Base-by-base conservation (phyloP, 768 basidiomycete species). In the Hortiboletus campestris region DNA sequence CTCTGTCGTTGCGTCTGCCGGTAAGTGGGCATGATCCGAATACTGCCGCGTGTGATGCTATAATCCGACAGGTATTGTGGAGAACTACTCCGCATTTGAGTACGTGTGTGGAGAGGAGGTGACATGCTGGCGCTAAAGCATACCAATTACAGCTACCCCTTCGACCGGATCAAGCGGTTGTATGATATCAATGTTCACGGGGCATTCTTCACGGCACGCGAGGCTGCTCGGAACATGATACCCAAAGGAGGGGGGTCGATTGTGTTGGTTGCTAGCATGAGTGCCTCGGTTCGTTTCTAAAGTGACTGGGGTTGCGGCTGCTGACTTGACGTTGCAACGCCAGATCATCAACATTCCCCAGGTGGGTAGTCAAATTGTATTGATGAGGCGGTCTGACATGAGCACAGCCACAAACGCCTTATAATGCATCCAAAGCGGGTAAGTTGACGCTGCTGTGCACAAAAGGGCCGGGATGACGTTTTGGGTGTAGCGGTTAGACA, bases 101-200 rank as follows among this genome's bases (percentile, higher is more conserved):
- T 94, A 67, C 67, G 81, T 74, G n/a, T 25, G 79, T 71, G n/a
- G 38, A 29, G 28, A 9, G 29, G 31, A 29, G 16, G 49, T 46
- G 39, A 12, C n/a, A 25, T n/a, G 29, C 20, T 44, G 29, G 48
- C 20, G 50, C 68, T 66, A 35, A 63, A 3, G 8, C 17, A 16
- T 22, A 20, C 39, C 25, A 19, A 48, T 44, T n/a, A 39, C 46
- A 91, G 89, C 44, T 94, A 98, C 75, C 95, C 95, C 3, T 83
- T 85, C 49, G 88, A 93, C 58, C 86, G 89, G 49, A 84, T 93
- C 64, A 87, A 86, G 70, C 83, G 84, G 52, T 76, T 98, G 52
- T 91, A 88, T 68, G 92, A 94, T 65, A 84, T 98, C 77, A 98
- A 98, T 66, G 90, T 98, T 41, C 91, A 97, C 69, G 95, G 94